Evolutionary conservation across 257 asterid species (phyloP).

Genomic region (Solanum paucissectum): DNA sequence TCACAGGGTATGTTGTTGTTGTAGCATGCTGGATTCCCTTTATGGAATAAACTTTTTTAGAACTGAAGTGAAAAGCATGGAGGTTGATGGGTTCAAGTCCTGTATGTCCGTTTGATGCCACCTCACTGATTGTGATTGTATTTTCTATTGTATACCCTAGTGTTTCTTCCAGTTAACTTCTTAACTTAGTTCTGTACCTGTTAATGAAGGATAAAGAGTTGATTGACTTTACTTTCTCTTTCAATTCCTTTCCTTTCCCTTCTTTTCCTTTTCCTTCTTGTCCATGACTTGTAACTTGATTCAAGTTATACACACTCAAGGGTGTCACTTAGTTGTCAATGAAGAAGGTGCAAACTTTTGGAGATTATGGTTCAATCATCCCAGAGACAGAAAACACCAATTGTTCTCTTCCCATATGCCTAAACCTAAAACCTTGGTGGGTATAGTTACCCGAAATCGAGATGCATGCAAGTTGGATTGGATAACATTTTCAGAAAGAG

Average conservation of each 20-base stretch:
- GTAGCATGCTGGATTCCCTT: background rate
- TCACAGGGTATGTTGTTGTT: background rate
- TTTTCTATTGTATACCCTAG: too few relatives aligned
- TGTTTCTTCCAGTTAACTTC: too few relatives aligned
- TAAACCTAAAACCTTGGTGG: background rate
- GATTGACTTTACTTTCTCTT: background rate
- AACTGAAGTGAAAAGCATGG: background rate
- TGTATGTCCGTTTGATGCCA: too few relatives aligned
- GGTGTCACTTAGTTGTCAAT: background rate
- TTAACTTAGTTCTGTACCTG: too few relatives aligned
- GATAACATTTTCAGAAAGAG: background rate
- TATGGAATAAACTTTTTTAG: background rate
- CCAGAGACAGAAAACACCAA: background rate
- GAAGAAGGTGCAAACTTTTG: background rate
- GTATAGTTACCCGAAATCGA: background rate
- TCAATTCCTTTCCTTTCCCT: background rate
- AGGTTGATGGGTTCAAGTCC: background rate
- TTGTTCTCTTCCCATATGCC: background rate
- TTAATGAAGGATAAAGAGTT: background rate
- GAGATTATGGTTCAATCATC: background rate
- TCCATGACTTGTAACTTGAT: background rate
- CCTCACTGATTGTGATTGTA: too few relatives aligned
- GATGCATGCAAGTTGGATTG: background rate
- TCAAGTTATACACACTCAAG: background rate
- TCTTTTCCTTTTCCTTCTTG: background rate